A percentile compares a stretch with the other conserved stretches of the same genome.
phyloP scores from a whole-genome alignment of 2,329 filamentous ascomycete genomes.

The Botryotinia calthae region DNA sequence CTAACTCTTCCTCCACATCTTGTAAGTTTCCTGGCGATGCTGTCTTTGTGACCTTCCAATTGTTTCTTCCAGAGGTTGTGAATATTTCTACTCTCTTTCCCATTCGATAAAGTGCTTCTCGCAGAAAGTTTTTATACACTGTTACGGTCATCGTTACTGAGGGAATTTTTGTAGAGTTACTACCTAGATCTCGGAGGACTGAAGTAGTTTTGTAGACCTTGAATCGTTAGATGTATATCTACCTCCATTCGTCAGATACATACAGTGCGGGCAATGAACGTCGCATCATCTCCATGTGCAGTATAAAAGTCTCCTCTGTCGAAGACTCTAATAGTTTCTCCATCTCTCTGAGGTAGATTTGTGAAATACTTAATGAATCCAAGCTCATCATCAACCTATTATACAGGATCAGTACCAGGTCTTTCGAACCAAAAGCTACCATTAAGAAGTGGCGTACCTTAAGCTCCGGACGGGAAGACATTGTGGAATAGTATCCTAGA shows the following conservation, averaged over 20 bases:
- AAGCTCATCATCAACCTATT: slow-evolving; percentile 87
- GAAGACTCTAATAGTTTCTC: slow-evolving; percentile 83
- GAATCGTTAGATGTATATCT: slow-evolving; percentile 9
- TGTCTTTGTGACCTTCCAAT: slow-evolving; percentile 89
- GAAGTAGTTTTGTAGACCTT: slow-evolving; percentile 97
- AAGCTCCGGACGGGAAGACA: slow-evolving; percentile 70
- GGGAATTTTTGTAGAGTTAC: slow-evolving; percentile 77
- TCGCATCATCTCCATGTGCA: slow-evolving; percentile 82
- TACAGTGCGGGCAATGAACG: slow-evolving; percentile 76
- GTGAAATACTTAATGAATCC: slow-evolving; percentile 98
- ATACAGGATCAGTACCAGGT: slow-evolving; percentile 22
- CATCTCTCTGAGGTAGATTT: slow-evolving; percentile 67
- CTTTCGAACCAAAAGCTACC: not conserved
- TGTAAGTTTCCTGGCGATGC: slow-evolving; percentile 95
- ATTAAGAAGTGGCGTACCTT: slow-evolving; percentile 50
- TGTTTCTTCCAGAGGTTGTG: slow-evolving; percentile 74
- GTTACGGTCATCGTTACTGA: slow-evolving; percentile 96
- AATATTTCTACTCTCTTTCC: slow-evolving; percentile 92
- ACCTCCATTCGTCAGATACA: slow-evolving; percentile 27
- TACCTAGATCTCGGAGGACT: slow-evolving; percentile 85
- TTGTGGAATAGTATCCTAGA: slow-evolving; percentile 40
- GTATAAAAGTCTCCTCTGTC: slow-evolving; percentile 95
- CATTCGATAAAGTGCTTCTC: slow-evolving; percentile 88
- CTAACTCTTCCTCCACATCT: slow-evolving; percentile 93
- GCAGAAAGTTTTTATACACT: slow-evolving; percentile 91